A percentile compares a stretch with the other conserved stretches of the same genome.
Conservation (phyloP, 495 filamentous ascomycete species). For the Trypethelium eluteriae region DNA sequence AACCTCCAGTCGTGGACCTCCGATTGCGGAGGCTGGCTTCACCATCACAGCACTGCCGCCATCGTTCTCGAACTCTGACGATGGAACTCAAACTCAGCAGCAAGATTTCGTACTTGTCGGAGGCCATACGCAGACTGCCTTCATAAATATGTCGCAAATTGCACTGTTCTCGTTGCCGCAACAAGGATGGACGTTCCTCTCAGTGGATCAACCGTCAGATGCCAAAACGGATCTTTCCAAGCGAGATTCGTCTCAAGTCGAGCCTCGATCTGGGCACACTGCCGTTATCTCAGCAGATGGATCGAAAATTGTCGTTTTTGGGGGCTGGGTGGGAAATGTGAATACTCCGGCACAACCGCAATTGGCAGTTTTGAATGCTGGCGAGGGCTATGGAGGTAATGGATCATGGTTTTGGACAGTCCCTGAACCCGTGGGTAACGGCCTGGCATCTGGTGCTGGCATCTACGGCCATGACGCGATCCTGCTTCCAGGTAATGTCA, state of each 20-base stretch:
- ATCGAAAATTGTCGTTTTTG: slow-evolving; percentile 62
- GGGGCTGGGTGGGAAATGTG: slow-evolving; percentile 84
- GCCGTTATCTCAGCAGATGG: slow-evolving; percentile 73
- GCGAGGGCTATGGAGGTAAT: slow-evolving; percentile 56
- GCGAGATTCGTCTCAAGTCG: slow-evolving; percentile 42
- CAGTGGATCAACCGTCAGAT: slow-evolving; percentile 44
- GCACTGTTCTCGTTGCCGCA: slow-evolving; percentile 82
- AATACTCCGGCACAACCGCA: slow-evolving; percentile 68
- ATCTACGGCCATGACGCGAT: slow-evolving; percentile 80
- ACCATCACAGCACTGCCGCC: slow-evolving; percentile 63
- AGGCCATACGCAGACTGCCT: slow-evolving; percentile 74
- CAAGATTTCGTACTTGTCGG: slow-evolving; percentile 75
- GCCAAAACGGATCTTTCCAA: slow-evolving; percentile 43
- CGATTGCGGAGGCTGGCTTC: slow-evolving; percentile 81
- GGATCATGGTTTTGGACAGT: slow-evolving; percentile 67
- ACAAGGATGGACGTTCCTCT: slow-evolving; percentile 74
- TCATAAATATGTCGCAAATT: slow-evolving; percentile 87
- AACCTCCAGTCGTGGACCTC: slow-evolving; percentile 47
- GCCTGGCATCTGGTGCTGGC: slow-evolving; percentile 46
- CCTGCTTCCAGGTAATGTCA: slow-evolving; percentile 75
- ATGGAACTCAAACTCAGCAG: slow-evolving; percentile 52
- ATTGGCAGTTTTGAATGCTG: slow-evolving; percentile 65
- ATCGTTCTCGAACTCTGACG: slow-evolving; percentile 50
- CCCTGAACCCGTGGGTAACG: slow-evolving; percentile 41
- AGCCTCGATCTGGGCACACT: slow-evolving; percentile 80